Base-by-base conservation (phyloP, 2,329 filamentous ascomycete species). In the Hypoxylon sp. region DNA sequence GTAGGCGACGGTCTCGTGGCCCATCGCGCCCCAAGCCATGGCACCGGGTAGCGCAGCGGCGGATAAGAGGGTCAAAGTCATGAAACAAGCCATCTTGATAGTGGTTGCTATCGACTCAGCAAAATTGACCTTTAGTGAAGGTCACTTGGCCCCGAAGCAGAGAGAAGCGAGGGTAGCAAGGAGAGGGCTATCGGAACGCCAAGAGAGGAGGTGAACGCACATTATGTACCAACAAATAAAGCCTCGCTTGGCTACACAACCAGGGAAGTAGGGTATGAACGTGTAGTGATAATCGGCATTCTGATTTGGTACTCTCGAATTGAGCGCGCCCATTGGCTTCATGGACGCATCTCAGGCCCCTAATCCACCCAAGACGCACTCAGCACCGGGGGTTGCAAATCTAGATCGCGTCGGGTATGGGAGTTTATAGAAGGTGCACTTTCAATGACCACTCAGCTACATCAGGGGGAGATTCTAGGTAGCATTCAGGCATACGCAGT, bases 1-100 rank as follows among this genome's bases (percentile, higher is more conserved):
- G 72, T 85, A 85, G 19, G 84, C 85, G n/a, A 87, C 78, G 0
- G 85, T 83, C 65, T 82, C 81, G 71, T 87, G 85, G 65, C 84
- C 84, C 64, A 82, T 77, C 6, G 75, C 74, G 11, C 81, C 81
- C 81, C 81, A 82, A 58, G 81, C 81, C 54, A 59, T 41, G 51
- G 71, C 21, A 30, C 66, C 67, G 53, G 72, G 59, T 39, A 73
- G 70, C n/a, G 68, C 58, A 1, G 68, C 56, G 19, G 68, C 48
- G 32, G 71, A 66, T n/a, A 71, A 64, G 57, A 75, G 64, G 25
- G 71, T 62, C 48, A 74, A 37, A 14, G 69, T 34, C 50, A 68
- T 27, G 54, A 70, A 47, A 46, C 71, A 73, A 27, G 68, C 39
- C 76, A 77, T 78, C 41, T 43, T 70, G 47, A 34, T 51, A 21